Percentiles rank a stretch among this genome's conserved stretches.
These are phyloP conservation scores for Gossypium sturtianum DNA, from an alignment of 345 rosid genomes.

Conservation along the genomic window DNA sequence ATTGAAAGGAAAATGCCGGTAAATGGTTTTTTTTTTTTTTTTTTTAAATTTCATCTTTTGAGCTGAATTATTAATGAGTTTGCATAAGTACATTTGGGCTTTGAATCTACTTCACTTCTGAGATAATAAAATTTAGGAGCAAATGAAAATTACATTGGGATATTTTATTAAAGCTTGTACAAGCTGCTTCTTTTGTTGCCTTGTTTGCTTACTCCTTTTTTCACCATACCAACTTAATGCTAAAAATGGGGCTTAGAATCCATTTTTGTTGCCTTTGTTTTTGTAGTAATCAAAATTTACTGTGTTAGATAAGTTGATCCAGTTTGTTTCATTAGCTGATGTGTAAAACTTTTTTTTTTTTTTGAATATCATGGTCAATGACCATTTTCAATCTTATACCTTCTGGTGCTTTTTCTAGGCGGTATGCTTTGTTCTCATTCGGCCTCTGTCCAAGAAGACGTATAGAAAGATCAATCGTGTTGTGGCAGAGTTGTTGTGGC, in stretches of 20 bases:
- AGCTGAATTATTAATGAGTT: not conserved
- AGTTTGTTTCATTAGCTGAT: not conserved
- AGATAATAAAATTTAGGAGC: not conserved
- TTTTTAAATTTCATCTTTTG: not conserved
- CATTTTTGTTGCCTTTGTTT: not conserved
- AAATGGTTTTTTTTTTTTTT: not conserved
- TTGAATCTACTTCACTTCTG: not conserved
- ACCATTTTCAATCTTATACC: not conserved
- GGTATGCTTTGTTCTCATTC: conserved; percentile 53
- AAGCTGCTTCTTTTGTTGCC: not conserved
- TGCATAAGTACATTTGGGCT: not conserved
- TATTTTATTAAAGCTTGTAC: not conserved
- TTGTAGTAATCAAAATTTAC: not conserved
- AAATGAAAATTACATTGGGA: not conserved
- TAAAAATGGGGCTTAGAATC: not conserved
- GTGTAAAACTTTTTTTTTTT: not conserved
- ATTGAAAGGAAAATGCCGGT: not conserved
- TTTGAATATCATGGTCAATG: not conserved
- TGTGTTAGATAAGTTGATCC: not conserved
- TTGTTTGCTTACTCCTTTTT: not conserved
- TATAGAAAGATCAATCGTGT: conserved; percentile 68
- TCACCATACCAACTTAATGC: not conserved
- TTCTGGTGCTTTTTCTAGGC: conserved; percentile 45
- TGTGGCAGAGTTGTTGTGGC: conserved; percentile 80
- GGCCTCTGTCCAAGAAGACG: conserved; percentile 70